Evolutionary conservation across 2,329 filamentous ascomycete genomes (phyloP).

Genomic region (Proliferodiscus dingleyae): DNA sequence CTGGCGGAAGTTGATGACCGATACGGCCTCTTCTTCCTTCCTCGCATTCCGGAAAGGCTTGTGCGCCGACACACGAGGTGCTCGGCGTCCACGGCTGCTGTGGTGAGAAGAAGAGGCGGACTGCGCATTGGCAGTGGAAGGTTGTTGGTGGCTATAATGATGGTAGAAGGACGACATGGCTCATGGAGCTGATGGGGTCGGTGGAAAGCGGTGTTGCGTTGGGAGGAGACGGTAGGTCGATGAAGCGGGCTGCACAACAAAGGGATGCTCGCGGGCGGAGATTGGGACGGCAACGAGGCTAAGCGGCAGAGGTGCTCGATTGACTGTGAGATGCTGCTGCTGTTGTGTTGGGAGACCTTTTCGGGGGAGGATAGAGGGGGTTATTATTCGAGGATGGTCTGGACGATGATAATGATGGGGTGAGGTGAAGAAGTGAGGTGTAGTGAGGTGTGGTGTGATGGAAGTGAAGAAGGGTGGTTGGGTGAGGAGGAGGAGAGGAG

Average conservation of each 20-base stretch:
- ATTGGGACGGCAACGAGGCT: no score
- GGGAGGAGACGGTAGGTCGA: background rate
- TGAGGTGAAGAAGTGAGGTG: background rate
- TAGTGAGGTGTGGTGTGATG: background rate
- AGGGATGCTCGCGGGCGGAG: no score
- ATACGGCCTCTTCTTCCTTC: constrained; percentile 82
- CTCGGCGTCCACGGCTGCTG: constrained; percentile 78
- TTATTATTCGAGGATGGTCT: no score
- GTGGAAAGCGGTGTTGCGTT: constrained; percentile 2
- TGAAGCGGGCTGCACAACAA: no score
- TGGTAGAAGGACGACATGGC: constrained; percentile 61
- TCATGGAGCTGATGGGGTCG: constrained; percentile 21
- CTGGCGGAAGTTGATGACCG: constrained; percentile 72
- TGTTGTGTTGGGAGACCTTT: no score
- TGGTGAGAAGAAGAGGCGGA: constrained; percentile 55
- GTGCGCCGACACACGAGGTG: constrained; percentile 73
- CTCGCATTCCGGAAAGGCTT: constrained; percentile 82
- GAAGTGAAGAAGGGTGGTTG: background rate
- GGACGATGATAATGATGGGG: no score
- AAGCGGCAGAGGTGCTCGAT: no score
- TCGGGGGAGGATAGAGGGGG: no score
- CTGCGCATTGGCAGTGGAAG: constrained; percentile 46
- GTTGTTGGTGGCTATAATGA: constrained; percentile 55
- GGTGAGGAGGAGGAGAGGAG: background rate
- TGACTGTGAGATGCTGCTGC: no score